A percentile compares a stretch with the other conserved stretches of the same genome.
phyloP scores from a whole-genome alignment of 164 flowering plant species.

The Umbellularia californica region DNA sequence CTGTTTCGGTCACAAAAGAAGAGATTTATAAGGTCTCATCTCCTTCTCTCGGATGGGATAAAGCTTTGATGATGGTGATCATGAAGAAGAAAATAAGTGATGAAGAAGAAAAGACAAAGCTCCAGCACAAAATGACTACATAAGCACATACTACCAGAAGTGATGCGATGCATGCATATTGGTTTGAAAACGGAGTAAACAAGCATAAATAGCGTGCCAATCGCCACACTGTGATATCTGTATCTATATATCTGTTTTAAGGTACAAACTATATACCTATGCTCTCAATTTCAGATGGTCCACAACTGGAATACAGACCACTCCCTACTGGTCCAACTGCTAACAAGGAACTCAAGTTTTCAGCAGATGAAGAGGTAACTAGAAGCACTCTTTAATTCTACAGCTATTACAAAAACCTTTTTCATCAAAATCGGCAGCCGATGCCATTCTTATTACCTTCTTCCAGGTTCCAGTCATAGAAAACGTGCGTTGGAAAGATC shows the following conservation, averaged over 20 bases:
- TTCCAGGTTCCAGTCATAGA: slow-evolving; percentile 46
- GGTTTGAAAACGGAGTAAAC: too few relatives aligned
- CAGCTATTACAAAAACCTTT: neutral
- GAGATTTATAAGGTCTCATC: too few relatives aligned
- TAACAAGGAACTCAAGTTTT: neutral
- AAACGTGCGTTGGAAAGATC: slow-evolving; percentile 62
- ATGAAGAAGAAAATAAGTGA: too few relatives aligned
- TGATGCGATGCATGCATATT: too few relatives aligned
- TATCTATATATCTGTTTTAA: neutral
- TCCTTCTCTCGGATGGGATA: too few relatives aligned
- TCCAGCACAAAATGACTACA: too few relatives aligned
- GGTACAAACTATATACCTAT: neutral
- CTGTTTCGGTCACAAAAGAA: too few relatives aligned
- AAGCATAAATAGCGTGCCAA: too few relatives aligned
- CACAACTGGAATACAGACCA: slow-evolving; percentile 35
- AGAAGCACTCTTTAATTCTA: neutral
- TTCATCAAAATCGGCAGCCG: neutral
- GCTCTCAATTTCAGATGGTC: slow-evolving; percentile 32
- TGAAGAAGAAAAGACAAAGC: too few relatives aligned
- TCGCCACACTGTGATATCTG: too few relatives aligned
- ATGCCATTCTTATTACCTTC: neutral
- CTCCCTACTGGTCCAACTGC: slow-evolving; percentile 40
- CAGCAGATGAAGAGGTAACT: slow-evolving; percentile 35
- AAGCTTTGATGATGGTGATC: too few relatives aligned
- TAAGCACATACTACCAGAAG: too few relatives aligned